Evolutionary conservation across 352 stramenopile species (phyloP).

Genomic region (Phytophthora meadii): DNA sequence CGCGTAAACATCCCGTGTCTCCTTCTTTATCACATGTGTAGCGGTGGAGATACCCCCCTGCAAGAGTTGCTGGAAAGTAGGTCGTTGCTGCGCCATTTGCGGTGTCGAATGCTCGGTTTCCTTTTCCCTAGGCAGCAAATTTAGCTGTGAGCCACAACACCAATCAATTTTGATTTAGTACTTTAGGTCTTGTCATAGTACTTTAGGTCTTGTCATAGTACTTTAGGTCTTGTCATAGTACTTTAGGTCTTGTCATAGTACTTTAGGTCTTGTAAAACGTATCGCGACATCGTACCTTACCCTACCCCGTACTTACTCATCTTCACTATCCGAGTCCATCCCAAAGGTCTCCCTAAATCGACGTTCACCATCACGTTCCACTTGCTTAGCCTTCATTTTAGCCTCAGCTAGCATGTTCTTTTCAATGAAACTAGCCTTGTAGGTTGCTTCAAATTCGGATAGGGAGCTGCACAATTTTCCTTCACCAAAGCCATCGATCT

Average conservation of each 20-base stretch:
- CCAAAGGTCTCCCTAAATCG: constrained; percentile 2
- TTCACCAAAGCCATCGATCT: constrained; percentile 12
- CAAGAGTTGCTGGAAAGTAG: constrained; percentile 12
- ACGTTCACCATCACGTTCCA: not conserved
- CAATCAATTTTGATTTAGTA: constrained; percentile 2
- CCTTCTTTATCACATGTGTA: constrained; percentile 16
- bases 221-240: constrained; percentile 16
- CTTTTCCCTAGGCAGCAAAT: not conserved
- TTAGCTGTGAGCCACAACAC: not conserved
- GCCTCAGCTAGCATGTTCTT: constrained; percentile 6
- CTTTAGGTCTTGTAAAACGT: constrained; percentile 5
- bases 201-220: constrained; percentile 13
- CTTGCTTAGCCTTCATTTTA: constrained; percentile 3
- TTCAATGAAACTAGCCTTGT: constrained; percentile 1
- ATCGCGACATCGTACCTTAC: not conserved
- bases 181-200: constrained; percentile 15
- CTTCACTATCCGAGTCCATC: constrained; percentile 7
- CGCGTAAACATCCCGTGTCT: constrained; percentile 10
- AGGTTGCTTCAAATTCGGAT: constrained; percentile 4
- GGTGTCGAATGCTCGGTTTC: not conserved
- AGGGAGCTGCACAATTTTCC: not conserved
- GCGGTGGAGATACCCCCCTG: constrained; percentile 8
- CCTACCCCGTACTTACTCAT: constrained; percentile 1
- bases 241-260: constrained; percentile 15
- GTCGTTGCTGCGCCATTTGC: not conserved